These are phyloP conservation scores for Emergomyces pasteurianus DNA, from an alignment of 2,329 filamentous ascomycete species.

Conservation along the genomic window DNA sequence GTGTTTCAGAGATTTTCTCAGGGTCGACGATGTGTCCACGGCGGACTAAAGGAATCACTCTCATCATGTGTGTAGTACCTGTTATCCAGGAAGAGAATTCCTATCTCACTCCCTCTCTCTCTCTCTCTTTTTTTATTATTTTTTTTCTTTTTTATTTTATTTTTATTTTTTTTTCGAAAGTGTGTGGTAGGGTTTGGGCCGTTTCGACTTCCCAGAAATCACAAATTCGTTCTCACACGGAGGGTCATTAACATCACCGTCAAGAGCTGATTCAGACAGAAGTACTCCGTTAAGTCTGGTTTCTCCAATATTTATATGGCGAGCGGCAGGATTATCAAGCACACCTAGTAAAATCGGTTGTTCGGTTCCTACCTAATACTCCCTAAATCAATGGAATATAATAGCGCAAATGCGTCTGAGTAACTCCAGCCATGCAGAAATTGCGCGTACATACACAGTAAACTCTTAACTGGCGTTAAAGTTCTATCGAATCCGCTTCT, in stretches of 20 bases:
- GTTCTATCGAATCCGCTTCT: not conserved
- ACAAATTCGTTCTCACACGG: not conserved
- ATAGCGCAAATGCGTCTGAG: too few species aligned
- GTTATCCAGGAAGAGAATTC: too few species aligned
- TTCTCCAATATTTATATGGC: too few species aligned
- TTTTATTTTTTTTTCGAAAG: not conserved
- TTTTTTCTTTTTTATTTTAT: too few species aligned
- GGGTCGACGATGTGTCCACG: too few species aligned
- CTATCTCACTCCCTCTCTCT: too few species aligned
- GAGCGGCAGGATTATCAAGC: not conserved
- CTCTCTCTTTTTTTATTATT: too few species aligned
- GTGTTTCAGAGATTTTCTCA: not conserved
- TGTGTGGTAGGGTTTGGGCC: not conserved
- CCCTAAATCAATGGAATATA: not conserved
- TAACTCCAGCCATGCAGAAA: too few species aligned
- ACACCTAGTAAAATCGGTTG: not conserved
- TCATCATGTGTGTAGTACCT: too few species aligned
- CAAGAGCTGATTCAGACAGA: not conserved
- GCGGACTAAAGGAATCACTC: too few species aligned
- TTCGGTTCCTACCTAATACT: not conserved
- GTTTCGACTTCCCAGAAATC: not conserved
- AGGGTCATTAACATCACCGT: not conserved
- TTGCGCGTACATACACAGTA: not conserved
- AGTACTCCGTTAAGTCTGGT: too few species aligned
- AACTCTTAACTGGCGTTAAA: not conserved